Conservation (phyloP, 768 basidiomycete species). For the Wakefieldia striispora region DNA sequence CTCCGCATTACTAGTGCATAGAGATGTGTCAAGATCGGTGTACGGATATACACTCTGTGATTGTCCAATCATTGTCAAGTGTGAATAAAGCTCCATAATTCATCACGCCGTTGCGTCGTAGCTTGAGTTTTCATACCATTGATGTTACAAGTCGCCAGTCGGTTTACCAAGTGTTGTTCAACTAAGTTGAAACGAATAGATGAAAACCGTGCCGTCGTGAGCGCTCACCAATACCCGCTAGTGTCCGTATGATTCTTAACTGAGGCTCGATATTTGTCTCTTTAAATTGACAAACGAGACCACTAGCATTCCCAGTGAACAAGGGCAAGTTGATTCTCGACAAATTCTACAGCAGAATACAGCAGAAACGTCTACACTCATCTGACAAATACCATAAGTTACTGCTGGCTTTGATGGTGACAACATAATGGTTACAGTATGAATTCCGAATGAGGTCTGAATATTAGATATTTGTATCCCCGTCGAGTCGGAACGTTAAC, state of each 20-base stretch:
- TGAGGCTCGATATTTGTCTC: too few species aligned
- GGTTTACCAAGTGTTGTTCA: too few species aligned
- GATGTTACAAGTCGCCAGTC: background rate
- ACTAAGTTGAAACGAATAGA: background rate
- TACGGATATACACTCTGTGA: conserved; percentile 70
- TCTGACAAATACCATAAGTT: conserved; percentile 24
- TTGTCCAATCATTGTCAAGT: conserved; percentile 62
- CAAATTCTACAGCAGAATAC: background rate
- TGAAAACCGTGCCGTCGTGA: too few species aligned
- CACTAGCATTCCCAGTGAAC: too few species aligned
- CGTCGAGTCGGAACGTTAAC: conserved; percentile 1
- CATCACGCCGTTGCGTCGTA: background rate
- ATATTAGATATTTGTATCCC: background rate
- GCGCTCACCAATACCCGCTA: too few species aligned
- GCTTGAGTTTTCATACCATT: background rate
- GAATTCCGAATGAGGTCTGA: background rate
- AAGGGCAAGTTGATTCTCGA: too few species aligned
- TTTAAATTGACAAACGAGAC: too few species aligned
- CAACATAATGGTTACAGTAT: conserved; percentile 3
- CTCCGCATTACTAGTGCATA: conserved; percentile 52
- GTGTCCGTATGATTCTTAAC: too few species aligned
- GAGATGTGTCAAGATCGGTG: conserved; percentile 68
- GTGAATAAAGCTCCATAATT: conserved; percentile 11
- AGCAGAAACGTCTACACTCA: background rate
- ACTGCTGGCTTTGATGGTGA: conserved; percentile 1